phyloP scores from a whole-genome alignment of 1,284 basidiomycete species.

The Cutaneotrichosporon dermatis region DNA sequence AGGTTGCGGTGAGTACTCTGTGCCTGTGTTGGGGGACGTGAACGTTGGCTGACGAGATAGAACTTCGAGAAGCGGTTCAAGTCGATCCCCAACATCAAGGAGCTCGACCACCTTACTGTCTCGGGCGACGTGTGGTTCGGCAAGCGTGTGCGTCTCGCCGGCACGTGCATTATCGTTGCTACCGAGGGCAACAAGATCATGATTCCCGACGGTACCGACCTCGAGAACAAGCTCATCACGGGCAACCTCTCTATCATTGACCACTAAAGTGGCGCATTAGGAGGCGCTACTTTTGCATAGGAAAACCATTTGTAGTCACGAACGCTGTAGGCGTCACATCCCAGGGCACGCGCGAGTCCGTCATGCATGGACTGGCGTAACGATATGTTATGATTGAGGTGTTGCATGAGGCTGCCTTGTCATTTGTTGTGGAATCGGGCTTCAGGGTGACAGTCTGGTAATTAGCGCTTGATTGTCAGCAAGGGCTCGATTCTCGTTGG shows the following conservation, averaged over 20 bases:
- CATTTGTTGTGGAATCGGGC: too few species aligned
- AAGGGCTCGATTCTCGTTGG: too few species aligned
- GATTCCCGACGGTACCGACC: slow-evolving; percentile 88
- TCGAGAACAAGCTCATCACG: slow-evolving; percentile 75
- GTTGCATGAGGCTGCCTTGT: background rate
- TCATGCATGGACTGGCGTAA: background rate
- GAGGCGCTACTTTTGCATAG: slow-evolving; percentile 1
- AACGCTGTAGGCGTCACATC: slow-evolving; percentile 2
- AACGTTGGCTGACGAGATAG: slow-evolving; percentile 12
- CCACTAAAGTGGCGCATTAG: slow-evolving; percentile 37
- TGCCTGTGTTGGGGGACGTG: too few species aligned
- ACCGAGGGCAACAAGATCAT: slow-evolving; percentile 93
- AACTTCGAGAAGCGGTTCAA: slow-evolving; percentile 89
- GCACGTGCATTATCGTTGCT: slow-evolving; percentile 82
- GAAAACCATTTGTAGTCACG: slow-evolving; percentile 3
- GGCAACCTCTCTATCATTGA: slow-evolving; percentile 58
- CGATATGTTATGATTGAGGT: too few species aligned
- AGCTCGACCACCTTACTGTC: slow-evolving; percentile 94
- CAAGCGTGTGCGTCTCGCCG: slow-evolving; percentile 80
- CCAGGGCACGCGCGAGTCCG: background rate
- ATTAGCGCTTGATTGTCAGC: too few species aligned
- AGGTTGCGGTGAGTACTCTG: slow-evolving; percentile 62
- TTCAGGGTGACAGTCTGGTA: too few species aligned
- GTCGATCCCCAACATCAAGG: slow-evolving; percentile 88
- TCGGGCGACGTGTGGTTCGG: slow-evolving; percentile 96